phyloP scores from a whole-genome alignment of 371 early-diverging fungal genomes.

The Lichtheimia hyalospora region DNA sequence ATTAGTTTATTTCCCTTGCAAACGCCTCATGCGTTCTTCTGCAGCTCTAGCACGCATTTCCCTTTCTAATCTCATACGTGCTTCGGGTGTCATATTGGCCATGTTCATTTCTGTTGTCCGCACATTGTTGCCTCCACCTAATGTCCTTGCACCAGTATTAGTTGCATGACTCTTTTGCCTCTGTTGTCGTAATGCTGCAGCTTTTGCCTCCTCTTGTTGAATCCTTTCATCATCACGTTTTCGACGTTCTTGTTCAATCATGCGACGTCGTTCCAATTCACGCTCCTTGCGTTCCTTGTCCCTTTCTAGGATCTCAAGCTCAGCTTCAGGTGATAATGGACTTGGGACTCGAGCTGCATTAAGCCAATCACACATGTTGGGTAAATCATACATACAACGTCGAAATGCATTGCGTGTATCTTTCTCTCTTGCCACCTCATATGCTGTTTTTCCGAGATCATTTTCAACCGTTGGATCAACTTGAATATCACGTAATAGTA shows the following conservation, averaged over 20 bases:
- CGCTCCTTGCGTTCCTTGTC: constrained; percentile 64
- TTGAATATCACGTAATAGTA: constrained; percentile 63
- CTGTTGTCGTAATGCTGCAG: constrained; percentile 13
- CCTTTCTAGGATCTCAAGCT: constrained; percentile 61
- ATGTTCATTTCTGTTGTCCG: constrained; percentile 23
- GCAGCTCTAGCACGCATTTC: constrained; percentile 84
- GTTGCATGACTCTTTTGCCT: constrained; percentile 15
- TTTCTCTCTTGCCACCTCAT: constrained; percentile 78
- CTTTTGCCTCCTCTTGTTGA: constrained; percentile 30
- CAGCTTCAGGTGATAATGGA: constrained; percentile 76
- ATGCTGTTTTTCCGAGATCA: constrained; percentile 68
- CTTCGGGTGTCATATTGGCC: constrained; percentile 72
- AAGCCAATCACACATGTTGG: constrained; percentile 70
- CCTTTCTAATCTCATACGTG: constrained; percentile 75
- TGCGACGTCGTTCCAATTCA: constrained; percentile 47
- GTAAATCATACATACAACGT: constrained; percentile 64
- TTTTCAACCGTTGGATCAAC: constrained; percentile 80
- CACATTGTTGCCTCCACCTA: constrained; percentile 21
- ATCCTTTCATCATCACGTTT: constrained; percentile 20
- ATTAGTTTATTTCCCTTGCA: constrained; percentile 6
- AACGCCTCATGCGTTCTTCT: constrained; percentile 60
- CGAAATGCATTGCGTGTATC: constrained; percentile 79
- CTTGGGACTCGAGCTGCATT: constrained; percentile 71
- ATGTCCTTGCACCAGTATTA: constrained; percentile 17
- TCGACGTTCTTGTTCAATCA: constrained; percentile 26